Percentiles rank a stretch among this genome's conserved stretches.
Conservation (phyloP, 495 filamentous ascomycete species). For the Amorphotheca resinae region DNA sequence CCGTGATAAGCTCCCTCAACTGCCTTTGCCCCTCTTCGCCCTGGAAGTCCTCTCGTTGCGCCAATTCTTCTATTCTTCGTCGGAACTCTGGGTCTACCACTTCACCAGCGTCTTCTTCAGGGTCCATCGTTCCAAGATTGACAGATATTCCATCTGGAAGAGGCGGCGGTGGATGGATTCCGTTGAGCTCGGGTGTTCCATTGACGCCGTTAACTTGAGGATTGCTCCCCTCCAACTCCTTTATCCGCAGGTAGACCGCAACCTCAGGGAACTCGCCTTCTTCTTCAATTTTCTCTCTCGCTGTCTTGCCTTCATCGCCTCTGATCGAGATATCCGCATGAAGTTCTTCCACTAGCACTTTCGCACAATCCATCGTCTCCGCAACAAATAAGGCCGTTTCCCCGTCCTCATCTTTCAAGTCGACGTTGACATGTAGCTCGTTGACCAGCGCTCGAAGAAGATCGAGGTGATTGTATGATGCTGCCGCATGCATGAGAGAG, state of each 20-base stretch:
- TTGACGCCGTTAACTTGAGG: constrained; percentile 14
- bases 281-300: constrained; percentile 54
- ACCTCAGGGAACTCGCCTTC: constrained; percentile 61
- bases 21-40: constrained; percentile 56
- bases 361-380: constrained; percentile 65
- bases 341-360: constrained; percentile 68
- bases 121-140: constrained; percentile 52
- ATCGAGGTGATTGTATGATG: constrained; percentile 76
- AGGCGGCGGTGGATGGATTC: constrained; percentile 27
- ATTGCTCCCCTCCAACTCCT: constrained; percentile 27
- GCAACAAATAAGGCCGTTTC: constrained; percentile 85
- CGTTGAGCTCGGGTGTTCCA: not conserved
- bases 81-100: constrained; percentile 59
- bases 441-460: constrained; percentile 68
- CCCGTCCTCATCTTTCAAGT: constrained; percentile 75
- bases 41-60: constrained; percentile 58
- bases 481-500: constrained; percentile 82
- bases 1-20: constrained; percentile 55
- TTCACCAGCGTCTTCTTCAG: constrained; percentile 41
- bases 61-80: constrained; percentile 63
- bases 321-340: constrained; percentile 48
- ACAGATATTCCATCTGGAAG: constrained; percentile 55
- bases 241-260: constrained; percentile 45
- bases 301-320: constrained; percentile 56
- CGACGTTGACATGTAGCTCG: constrained; percentile 63